Percentiles rank a stretch among this genome's conserved stretches.
Conservation (phyloP, 2,329 filamentous ascomycete species). For the Diplodia intermedia region DNA sequence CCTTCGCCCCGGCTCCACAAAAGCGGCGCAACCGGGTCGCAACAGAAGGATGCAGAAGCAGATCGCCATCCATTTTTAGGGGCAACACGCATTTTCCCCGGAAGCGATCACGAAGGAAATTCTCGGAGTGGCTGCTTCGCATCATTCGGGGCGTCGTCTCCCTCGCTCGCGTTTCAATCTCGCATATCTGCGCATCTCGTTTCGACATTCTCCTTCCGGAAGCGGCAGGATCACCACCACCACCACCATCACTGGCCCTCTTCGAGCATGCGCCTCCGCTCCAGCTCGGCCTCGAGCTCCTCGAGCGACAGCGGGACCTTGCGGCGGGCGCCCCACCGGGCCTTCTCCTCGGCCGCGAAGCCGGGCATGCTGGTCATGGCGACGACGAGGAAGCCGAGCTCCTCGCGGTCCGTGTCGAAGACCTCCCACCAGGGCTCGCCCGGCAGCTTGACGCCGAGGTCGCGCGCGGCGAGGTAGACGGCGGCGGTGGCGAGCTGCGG, state of each 20-base stretch:
- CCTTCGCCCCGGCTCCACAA: background rate
- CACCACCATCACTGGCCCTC: constrained; percentile 21
- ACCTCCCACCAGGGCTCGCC: constrained; percentile 96
- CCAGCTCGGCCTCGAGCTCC: constrained; percentile 66
- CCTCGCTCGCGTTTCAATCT: background rate
- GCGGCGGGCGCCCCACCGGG: constrained; percentile 55
- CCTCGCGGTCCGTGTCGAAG: constrained; percentile 93
- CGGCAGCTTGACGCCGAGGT: constrained; percentile 78
- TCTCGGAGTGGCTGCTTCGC: background rate
- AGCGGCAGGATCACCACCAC: background rate
- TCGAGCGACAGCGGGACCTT: constrained; percentile 66
- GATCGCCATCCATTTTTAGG: background rate
- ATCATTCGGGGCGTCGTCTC: background rate
- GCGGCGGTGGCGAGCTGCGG: constrained; percentile 83
- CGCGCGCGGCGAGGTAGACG: constrained; percentile 86
- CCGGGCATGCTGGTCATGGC: constrained; percentile 79
- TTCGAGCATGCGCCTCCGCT: constrained; percentile 52
- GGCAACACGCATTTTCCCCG: background rate
- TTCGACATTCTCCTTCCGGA: background rate
- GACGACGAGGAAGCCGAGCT: constrained; percentile 90
- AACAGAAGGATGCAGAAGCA: background rate
- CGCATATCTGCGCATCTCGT: background rate
- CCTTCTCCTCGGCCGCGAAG: constrained; percentile 67
- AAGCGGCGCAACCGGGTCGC: background rate
- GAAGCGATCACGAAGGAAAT: background rate